Base-by-base conservation (phyloP, 108 stramenopile species). In the Conticribra guillardii region DNA sequence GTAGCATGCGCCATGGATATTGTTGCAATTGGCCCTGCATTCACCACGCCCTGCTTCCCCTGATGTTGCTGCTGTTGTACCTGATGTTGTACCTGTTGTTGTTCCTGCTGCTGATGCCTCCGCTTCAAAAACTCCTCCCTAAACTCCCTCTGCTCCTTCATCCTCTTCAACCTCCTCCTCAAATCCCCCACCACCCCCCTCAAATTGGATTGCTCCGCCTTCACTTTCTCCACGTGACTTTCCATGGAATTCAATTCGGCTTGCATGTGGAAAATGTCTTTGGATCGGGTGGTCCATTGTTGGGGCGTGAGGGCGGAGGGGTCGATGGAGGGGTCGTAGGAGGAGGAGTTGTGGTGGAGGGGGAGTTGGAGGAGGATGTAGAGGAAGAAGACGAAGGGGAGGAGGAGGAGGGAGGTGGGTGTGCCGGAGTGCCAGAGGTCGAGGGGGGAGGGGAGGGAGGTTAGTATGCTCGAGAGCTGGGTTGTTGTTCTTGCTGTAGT, bases 331-430 rank as follows among this genome's bases (percentile, higher is more conserved):
- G 60, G 53, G 23, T 54, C 63, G 3, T 34, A 48, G 15, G 60
- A 46, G 22, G 33, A 41, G 52, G 71, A 71, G 66, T 76, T 68
- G 60, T 61, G 68, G 49, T 76, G 60, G 0, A 76, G 53, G 17
- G 74, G 74, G 0, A 76, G 67, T 33, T 68, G 67, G 5, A 76
- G 54, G 47, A 76, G 17, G 22, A 68, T 31, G 54, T 61, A 76
- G 41, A 76, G 52, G 30, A 67, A 28, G n/a, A 67, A 68, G 1
- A 76, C 74, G n/a, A 76, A 33, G 9, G 74, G 74, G 52, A 76
- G 74, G 18, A 67, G 60, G 19, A 76, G 17, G 18, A 76, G 66
- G 21, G 74, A 68, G 21, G 59, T 67, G 44, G 60, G 50, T 8
- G 74, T 76, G 41, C 58, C 58, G 26, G 19, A 24, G 3, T 62